Percentiles rank a stretch among this genome's conserved stretches.
phyloP scores from a whole-genome alignment of 1,284 basidiomycete genomes.

The Ustilago sp. region DNA sequence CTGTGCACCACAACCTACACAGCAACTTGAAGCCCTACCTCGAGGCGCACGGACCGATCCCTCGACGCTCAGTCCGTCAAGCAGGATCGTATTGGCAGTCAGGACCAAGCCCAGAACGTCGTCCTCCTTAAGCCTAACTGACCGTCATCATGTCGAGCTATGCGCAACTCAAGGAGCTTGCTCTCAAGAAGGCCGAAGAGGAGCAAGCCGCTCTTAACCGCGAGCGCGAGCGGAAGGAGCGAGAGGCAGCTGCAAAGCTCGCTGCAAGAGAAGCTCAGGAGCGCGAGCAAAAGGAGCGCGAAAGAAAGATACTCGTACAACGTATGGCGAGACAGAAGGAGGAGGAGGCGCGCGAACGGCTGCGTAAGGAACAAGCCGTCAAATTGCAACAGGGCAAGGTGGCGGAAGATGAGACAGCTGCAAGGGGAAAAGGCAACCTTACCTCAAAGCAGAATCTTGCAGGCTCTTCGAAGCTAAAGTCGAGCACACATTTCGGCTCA shows the following conservation, averaged over 20 bases:
- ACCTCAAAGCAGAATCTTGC: constrained; percentile 4
- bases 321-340: constrained; percentile 44
- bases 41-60: constrained; percentile 9
- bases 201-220: constrained; percentile 31
- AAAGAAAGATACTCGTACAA: constrained; percentile 43
- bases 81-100: not conserved
- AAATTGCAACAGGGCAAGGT: constrained; percentile 15
- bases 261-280: constrained; percentile 44
- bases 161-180: constrained; percentile 45
- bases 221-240: constrained; percentile 39
- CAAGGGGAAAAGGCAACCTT: not conserved
- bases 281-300: constrained; percentile 41
- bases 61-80: not conserved
- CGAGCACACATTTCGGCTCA: constrained; percentile 21
- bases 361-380: constrained; percentile 33
- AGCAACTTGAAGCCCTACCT: not conserved
- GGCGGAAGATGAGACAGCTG: constrained; percentile 9
- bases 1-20: constrained; percentile 4
- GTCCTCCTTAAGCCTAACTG: not conserved
- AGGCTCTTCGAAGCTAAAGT: constrained; percentile 6
- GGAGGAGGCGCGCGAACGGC: constrained; percentile 37
- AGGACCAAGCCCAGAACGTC: not conserved
- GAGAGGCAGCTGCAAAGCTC: constrained; percentile 38
- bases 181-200: constrained; percentile 40
- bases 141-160: constrained; percentile 42